Base-by-base conservation (phyloP, 805 yeast genomes). In the Debaryomyces maramus region DNA sequence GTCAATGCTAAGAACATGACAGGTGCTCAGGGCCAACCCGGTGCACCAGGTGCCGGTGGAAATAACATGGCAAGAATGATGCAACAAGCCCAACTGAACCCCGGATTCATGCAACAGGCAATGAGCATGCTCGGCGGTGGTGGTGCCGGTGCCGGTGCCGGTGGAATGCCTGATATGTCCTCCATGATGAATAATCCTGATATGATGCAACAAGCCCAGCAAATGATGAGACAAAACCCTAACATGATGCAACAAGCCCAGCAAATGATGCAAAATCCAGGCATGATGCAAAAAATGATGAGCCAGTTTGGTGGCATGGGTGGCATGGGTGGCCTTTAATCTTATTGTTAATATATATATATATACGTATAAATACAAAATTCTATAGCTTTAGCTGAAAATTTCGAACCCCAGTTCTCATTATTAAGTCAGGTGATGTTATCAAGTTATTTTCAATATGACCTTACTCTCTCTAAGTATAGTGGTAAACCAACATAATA, bases 251-350 rank as follows among this genome's bases (percentile, higher is more conserved):
- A 69, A 51, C 71, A 66, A 51, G 72, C 71, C 1, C 61, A 56
- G 37, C 58, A 56, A 35, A 67, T 69, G 73, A 69, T 70, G 75
- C 67, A 64, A 45, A 61, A 67, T 52, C 90, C 91, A 22, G 79
- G 83, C 9, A 72, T 84, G 79, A 83, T 83, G 88, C 80, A 81
- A 52, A 62, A 59, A 41, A 75, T 84, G 78, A 80, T 80, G 81
- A 71, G 72, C 43, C 84, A 81, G 78, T 77, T 85, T 67, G 88
- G 88, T 35, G 86, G 28, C 11, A 24, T 24, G 28, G 28, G 85
- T 23, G 45, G 45, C 11, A 33, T 33, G 36, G 36, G 36, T 11
- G n/a, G n/a, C n/a, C 9, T 30, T n/a, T 30, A 15, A n/a, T 11
- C 31, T 27, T 27, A 27, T 14, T 27, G n/a, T 9, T 11, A 14